Evolutionary conservation across 352 stramenopile species (phyloP), one percentile per base, ranked within the genome.

Genomic region (Phytophthora foliorum): DNA sequence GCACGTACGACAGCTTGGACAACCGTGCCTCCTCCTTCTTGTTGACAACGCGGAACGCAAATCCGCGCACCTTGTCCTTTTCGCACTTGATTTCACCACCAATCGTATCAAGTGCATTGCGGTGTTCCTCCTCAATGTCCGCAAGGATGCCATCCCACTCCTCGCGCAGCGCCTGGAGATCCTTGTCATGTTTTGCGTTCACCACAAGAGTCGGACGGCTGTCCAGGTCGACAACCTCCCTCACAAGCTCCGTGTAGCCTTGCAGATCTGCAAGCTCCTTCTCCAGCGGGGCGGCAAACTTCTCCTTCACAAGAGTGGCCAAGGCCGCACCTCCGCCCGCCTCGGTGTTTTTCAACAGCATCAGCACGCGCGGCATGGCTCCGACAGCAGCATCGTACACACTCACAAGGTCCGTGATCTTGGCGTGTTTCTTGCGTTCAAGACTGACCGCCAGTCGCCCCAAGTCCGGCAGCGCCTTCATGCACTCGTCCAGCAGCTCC

Each of bases 1-100:
- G 90, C 19, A 98, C 89, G 44, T 95, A 82, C 2, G 78, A 78
- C 3, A 97, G 42, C 67, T 96, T 91, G 39, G 94, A 92, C n/a
- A 99, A 77, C 11, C 89, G 77, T 58, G 96, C 95, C 56, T 97
- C 83, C 56, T 98, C 90, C 69, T 98, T 98, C 42, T 96, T 97
- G 76, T 98, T 90, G 25, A 93, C 86, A 36, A 98, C 73, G 54
- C 97, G 95, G 73, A 99, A 99, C 45, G 98, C 93, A 57, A 97
- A 97, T 21, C 92, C 90, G 11, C 89, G 88, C 22, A 95, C 80
- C 58, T 95, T 96, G 69, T 97, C 90, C 52, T 96, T 91, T 70
- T 99, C 97, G 36, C 98, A 93, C 63, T 97, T 95, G 67, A 95
- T 91, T 27, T 95, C 88, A 13, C 80, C 86, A n/a, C 81, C 78